phyloP scores from a whole-genome alignment of 148 eudicot species.

The Rhododendron kiyosumense region DNA sequence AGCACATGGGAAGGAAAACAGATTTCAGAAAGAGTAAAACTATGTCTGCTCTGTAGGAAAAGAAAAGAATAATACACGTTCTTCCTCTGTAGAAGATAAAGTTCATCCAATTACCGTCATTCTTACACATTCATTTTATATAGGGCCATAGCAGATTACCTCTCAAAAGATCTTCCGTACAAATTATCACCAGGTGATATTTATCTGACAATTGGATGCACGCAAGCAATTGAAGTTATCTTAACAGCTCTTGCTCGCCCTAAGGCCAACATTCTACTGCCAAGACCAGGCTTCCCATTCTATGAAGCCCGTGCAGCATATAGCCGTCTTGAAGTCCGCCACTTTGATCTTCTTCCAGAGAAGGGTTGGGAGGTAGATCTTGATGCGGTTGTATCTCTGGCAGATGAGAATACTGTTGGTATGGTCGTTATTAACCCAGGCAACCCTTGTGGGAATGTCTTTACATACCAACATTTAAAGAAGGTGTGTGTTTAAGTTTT shows the following conservation, averaged over 20 bases:
- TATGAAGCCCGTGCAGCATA: conserved; percentile 42
- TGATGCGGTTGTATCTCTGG: conserved; percentile 33
- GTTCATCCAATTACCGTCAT: not conserved
- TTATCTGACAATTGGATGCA: conserved; percentile 37
- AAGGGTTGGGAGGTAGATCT: conserved; percentile 47
- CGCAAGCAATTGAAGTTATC: conserved; percentile 40
- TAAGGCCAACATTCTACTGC: conserved; percentile 45
- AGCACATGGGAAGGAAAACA: not conserved
- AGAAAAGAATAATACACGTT: not conserved
- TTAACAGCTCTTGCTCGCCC: conserved; percentile 36
- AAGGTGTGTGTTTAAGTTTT: conserved; percentile 24
- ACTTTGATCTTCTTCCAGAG: conserved; percentile 50
- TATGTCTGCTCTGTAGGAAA: not conserved
- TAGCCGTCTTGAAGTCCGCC: conserved; percentile 29
- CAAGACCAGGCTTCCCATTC: conserved; percentile 44
- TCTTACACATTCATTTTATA: not conserved
- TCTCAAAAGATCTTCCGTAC: conserved; percentile 44
- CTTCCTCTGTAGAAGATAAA: not conserved
- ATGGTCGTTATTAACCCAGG: conserved; percentile 55
- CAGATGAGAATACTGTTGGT: conserved; percentile 49
- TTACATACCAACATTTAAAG: conserved; percentile 32
- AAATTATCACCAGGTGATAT: conserved; percentile 43
- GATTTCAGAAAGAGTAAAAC: not conserved
- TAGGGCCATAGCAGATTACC: conserved; percentile 44
- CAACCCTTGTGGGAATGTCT: conserved; percentile 56